A percentile compares a stretch with the other conserved stretches of the same genome.
phyloP scores from a whole-genome alignment of 495 filamentous ascomycete species.

The Lepraria neglecta region DNA sequence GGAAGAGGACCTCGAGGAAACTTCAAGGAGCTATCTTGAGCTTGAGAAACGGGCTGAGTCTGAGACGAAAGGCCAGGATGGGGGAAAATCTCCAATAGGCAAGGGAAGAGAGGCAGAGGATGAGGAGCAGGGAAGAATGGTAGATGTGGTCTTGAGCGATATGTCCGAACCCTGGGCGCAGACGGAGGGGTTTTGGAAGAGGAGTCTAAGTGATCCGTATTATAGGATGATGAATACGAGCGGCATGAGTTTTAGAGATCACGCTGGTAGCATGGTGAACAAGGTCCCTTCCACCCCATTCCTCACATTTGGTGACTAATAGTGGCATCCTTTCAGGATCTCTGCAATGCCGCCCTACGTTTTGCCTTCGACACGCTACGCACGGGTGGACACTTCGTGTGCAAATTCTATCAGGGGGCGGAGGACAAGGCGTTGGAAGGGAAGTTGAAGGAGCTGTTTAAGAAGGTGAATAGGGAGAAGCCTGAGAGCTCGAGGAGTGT shows the following conservation, averaged over 20 bases:
- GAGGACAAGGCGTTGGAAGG: conserved; percentile 75
- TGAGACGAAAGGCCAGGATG: background rate
- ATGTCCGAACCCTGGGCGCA: conserved; percentile 95
- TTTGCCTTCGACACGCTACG: conserved; percentile 83
- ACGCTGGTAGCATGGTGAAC: conserved; percentile 85
- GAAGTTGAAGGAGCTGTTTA: conserved; percentile 65
- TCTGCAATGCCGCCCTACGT: conserved; percentile 74
- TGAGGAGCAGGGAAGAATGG: conserved; percentile 46
- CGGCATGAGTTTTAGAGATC: conserved; percentile 77
- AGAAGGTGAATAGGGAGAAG: conserved; percentile 75
- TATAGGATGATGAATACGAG: conserved; percentile 99
- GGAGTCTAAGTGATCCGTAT: conserved; percentile 86
- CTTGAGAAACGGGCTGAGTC: conserved; percentile 29
- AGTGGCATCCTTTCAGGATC: conserved; percentile 51
- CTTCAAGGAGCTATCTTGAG: conserved; percentile 31
- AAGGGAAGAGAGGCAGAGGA: conserved; percentile 13
- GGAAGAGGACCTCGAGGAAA: conserved; percentile 21
- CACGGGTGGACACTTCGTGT: conserved; percentile 79
- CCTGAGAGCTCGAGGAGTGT: conserved; percentile 84
- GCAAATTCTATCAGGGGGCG: conserved; percentile 91
- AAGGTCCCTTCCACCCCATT: background rate
- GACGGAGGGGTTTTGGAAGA: conserved; percentile 69
- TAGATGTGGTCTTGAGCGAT: conserved; percentile 95
- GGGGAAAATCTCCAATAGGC: background rate
- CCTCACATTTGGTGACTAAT: background rate